Evolutionary conservation across 768 basidiomycete genomes (phyloP), one percentile per base, ranked within the genome.

Genomic region (Pisolithus microcarpus): DNA sequence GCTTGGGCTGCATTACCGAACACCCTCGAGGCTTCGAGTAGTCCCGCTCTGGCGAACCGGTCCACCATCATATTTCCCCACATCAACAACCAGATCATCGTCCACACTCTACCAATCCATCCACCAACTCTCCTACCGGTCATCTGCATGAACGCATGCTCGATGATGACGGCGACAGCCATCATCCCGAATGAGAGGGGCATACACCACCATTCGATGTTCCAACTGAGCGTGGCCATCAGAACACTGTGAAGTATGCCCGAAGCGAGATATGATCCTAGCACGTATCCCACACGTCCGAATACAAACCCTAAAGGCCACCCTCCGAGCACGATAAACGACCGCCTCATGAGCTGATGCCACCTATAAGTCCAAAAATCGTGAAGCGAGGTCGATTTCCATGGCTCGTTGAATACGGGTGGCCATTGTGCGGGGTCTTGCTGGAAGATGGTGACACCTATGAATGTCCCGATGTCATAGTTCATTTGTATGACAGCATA

Each of bases 251-350:
- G 85, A 11, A 84, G 59, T 8, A 81, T 34, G 2, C 71, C 82
- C 0, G 85, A 86, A 4, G 75, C 60, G 1, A 77, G 52, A 60
- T 85, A 86, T 5, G 74, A 72, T 8, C 82, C 81, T 1, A 85
- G 38, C 2, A 84, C 65, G 1, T 64, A 68, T 2, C 78, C 81
- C 0, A 60, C 48, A 9, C 75, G 73, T 2, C 84, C 82, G 16
- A 77, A 57, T 10, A 81, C 38, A 28, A 63, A 52, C 18, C 59
- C 62, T 18, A 65, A 44, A 2, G 67, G 68, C 11, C 49, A 50
- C 2, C 59, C 60, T 11, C 72, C 74, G 6, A 68, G 24, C 11
- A 58, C 31, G 42, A 70, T 43, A 52, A 72, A 72, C 3, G 39
- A 28, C 6, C 53, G 62, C 21, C 73, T 68, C 49, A 67, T 61